phyloP scores from a whole-genome alignment of 306 rosid genomes.

The Castanea mollissima region DNA sequence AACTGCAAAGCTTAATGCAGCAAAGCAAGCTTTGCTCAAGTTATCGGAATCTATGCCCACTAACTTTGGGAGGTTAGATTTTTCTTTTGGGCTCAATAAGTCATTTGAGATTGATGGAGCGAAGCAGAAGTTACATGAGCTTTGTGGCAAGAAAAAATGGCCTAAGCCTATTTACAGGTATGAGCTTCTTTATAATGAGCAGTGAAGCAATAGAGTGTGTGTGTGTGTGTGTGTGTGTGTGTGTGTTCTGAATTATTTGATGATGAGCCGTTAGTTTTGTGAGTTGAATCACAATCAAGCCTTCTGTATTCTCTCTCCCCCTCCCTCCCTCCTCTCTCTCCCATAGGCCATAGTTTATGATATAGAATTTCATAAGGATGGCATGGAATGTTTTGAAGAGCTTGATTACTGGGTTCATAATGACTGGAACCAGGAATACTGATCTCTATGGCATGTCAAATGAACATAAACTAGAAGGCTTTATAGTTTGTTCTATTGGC shows the following conservation, averaged over 20 bases:
- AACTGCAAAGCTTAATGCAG: constrained; percentile 68
- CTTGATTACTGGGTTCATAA: neutral
- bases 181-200: neutral
- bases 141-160: constrained; percentile 61
- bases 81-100: constrained; percentile 20
- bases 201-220: neutral
- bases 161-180: constrained; percentile 57
- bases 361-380: neutral
- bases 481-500: neutral
- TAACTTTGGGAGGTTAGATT: neutral
- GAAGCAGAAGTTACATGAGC: constrained; percentile 52
- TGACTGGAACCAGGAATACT: too few species aligned
- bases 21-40: constrained; percentile 52
- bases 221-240: too few species aligned
- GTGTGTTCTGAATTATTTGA: neutral
- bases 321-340: too few species aligned
- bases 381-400: neutral
- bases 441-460: neutral
- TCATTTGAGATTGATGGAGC: constrained; percentile 50
- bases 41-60: constrained; percentile 21
- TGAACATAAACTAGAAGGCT: neutral
- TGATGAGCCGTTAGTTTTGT: neutral
- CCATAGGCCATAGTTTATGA: too few species aligned
- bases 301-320: too few species aligned
- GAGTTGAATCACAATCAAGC: neutral